Evolutionary conservation across 805 yeast species (phyloP).

Genomic region (Spathaspora girioi): DNA sequence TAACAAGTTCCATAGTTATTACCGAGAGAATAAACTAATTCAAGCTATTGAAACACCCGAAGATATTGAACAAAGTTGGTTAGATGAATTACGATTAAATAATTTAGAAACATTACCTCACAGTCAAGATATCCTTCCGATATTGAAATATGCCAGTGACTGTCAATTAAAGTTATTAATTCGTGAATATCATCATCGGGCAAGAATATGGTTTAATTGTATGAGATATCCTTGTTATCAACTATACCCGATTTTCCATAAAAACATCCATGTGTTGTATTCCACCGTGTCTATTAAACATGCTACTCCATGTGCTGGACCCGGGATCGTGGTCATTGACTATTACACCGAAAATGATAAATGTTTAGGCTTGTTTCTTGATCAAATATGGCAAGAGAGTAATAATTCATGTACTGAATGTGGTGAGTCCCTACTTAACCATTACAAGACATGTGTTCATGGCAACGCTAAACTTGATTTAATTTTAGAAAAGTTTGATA

Average conservation of each 20-base stretch:
- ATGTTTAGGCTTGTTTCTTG: conserved; percentile 85
- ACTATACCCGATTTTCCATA: conserved; percentile 55
- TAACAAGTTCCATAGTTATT: conserved; percentile 21
- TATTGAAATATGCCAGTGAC: conserved; percentile 34
- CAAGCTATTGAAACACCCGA: conserved; percentile 20
- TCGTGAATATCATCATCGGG: conserved; percentile 44
- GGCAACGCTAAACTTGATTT: conserved; percentile 82
- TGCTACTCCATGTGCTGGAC: conserved; percentile 91
- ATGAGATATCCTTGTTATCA: conserved; percentile 35
- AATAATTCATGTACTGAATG: conserved; percentile 74
- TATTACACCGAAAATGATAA: conserved; percentile 89
- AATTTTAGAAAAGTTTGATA: conserved; percentile 52
- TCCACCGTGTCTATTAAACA: conserved; percentile 80
- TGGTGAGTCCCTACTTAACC: conserved; percentile 65
- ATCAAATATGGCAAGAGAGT: conserved; percentile 70
- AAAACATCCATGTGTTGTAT: conserved; percentile 71
- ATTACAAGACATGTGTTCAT: conserved; percentile 83
- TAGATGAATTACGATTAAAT: conserved; percentile 22
- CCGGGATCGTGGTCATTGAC: conserved; percentile 77
- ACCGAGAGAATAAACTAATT: conserved; percentile 17
- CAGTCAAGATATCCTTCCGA: conserved; percentile 28
- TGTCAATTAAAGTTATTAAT: conserved; percentile 39
- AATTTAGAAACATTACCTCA: conserved; percentile 33
- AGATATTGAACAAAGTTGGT: conserved; percentile 21
- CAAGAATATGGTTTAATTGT: conserved; percentile 47